phyloP scores from a whole-genome alignment of 2,329 filamentous ascomycete genomes.

The Bipolaris bicolor region DNA sequence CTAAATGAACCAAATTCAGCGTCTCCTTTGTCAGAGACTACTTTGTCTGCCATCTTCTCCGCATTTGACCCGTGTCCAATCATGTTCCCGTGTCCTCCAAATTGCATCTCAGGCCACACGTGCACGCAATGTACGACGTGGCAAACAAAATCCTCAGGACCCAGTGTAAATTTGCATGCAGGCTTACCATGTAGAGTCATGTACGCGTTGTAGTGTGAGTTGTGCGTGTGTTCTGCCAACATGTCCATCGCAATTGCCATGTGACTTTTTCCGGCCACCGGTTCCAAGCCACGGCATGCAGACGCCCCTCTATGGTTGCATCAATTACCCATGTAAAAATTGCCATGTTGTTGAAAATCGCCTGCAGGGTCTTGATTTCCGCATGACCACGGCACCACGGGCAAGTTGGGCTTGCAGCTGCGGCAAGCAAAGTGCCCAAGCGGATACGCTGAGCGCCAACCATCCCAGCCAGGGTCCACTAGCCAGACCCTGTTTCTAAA shows the following conservation, averaged over 20 bases:
- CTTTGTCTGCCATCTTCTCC: neutral
- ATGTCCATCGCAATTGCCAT: neutral
- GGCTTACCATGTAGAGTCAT: neutral
- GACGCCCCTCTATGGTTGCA: neutral
- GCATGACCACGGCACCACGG: slow-evolving; percentile 4
- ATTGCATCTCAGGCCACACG: neutral
- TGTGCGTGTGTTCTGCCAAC: neutral
- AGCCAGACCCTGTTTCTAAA: slow-evolving; percentile 6
- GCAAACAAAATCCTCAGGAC: neutral
- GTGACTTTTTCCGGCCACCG: neutral
- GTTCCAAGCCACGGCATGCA: neutral
- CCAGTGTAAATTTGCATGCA: neutral
- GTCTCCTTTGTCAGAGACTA: slow-evolving; percentile 1
- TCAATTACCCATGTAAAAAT: slow-evolving; percentile 1
- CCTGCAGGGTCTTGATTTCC: slow-evolving; percentile 1
- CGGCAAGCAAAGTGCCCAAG: neutral
- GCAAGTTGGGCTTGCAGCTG: slow-evolving; percentile 1
- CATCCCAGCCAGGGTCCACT: slow-evolving; percentile 1
- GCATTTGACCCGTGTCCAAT: neutral
- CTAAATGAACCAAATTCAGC: slow-evolving; percentile 10
- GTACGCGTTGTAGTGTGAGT: neutral
- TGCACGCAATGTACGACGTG: neutral
- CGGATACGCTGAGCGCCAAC: neutral
- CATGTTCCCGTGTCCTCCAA: neutral
- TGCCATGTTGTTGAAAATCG: neutral